These are phyloP conservation scores for Podaxis sp. DNA, from an alignment of 768 basidiomycete genomes.

Conservation along the genomic window DNA sequence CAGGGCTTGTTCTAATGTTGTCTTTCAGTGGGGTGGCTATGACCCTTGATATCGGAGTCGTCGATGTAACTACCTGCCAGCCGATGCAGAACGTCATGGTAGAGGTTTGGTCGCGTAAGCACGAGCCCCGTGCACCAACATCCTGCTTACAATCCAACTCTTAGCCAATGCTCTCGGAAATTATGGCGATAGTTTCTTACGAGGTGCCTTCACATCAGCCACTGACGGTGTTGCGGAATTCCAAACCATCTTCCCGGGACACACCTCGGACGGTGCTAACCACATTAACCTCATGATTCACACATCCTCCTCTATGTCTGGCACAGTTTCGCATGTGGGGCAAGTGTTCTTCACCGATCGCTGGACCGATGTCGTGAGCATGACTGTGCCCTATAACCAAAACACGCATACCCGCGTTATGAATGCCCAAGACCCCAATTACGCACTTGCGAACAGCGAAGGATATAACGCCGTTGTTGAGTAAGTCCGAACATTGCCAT, in stretches of 20 bases:
- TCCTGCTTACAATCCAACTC: neutral
- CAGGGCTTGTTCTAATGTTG: neutral
- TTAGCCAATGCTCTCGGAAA: slow-evolving; percentile 6
- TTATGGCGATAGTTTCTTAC: slow-evolving; percentile 26
- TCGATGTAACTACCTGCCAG: slow-evolving; percentile 32
- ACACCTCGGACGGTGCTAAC: slow-evolving; percentile 26
- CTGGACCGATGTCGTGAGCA: slow-evolving; percentile 24
- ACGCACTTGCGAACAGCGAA: slow-evolving; percentile 13
- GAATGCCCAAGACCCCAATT: slow-evolving; percentile 27
- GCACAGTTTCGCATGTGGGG: slow-evolving; percentile 28
- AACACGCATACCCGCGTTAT: slow-evolving; percentile 22
- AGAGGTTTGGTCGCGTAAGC: slow-evolving; percentile 27
- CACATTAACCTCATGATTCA: slow-evolving; percentile 31
- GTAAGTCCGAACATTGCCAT: slow-evolving; percentile 6
- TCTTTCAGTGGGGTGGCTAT: slow-evolving; percentile 26
- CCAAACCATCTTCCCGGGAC: slow-evolving; percentile 27
- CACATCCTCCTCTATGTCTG: slow-evolving; percentile 24
- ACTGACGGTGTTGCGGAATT: slow-evolving; percentile 26
- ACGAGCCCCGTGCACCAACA: neutral
- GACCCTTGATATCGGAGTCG: slow-evolving; percentile 31
- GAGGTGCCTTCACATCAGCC: slow-evolving; percentile 28
- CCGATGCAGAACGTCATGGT: slow-evolving; percentile 30
- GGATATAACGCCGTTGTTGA: slow-evolving; percentile 26
- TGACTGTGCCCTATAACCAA: slow-evolving; percentile 21
- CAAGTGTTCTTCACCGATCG: slow-evolving; percentile 32